phyloP scores from a whole-genome alignment of 306 rosid genomes.

The Quercus cerris region DNA sequence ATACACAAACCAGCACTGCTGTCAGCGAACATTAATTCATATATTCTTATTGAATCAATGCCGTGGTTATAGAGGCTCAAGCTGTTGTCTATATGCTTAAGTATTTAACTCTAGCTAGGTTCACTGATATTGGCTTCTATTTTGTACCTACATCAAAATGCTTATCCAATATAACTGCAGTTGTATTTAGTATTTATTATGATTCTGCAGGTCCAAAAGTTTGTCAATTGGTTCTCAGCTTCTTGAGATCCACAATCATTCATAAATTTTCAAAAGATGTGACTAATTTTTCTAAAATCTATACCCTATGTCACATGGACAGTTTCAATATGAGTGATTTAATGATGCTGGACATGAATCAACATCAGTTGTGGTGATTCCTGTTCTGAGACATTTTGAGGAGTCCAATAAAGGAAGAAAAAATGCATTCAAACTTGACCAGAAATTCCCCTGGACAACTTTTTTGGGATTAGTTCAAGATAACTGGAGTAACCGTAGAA shows the following conservation, averaged over 20 bases:
- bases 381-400: background rate
- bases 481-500: background rate
- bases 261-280: background rate
- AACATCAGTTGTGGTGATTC: background rate
- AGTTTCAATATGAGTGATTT: background rate
- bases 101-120: too few relatives aligned
- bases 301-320: background rate
- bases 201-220: slow-evolving; percentile 9
- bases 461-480: background rate
- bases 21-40: background rate
- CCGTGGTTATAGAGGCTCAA: too few relatives aligned
- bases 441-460: background rate
- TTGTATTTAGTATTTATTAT: background rate
- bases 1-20: background rate
- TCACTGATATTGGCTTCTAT: background rate
- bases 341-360: background rate
- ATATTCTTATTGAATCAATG: too few relatives aligned
- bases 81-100: too few relatives aligned
- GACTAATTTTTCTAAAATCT: background rate
- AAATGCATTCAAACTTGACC: background rate
- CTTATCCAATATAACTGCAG: background rate
- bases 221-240: background rate
- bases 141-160: background rate
- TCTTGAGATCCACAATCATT: slow-evolving; percentile 7
- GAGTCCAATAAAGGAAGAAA: background rate